A percentile compares a stretch with the other conserved stretches of the same genome.
phyloP scores from a whole-genome alignment of 108 stramenopile species.

The Stephanodiscus triporus region DNA sequence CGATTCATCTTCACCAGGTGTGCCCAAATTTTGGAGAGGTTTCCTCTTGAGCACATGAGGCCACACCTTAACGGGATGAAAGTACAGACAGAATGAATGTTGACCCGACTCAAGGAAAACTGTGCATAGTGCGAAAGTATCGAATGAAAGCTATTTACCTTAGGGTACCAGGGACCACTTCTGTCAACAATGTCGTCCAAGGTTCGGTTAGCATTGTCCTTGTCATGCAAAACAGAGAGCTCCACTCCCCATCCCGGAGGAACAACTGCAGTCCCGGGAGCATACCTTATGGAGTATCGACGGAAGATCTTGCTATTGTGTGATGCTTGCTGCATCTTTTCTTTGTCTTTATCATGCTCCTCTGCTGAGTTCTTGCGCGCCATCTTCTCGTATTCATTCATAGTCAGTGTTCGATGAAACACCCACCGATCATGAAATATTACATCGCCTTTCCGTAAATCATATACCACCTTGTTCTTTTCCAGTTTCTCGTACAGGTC shows the following conservation, averaged over 20 bases:
- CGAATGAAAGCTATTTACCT: not conserved
- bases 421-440: conserved; percentile 40
- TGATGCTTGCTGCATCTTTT: not conserved
- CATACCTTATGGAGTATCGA: conserved; percentile 49
- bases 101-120: not conserved
- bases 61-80: conserved; percentile 48
- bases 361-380: conserved; percentile 6
- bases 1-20: not conserved
- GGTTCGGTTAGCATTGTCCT: conserved; percentile 23
- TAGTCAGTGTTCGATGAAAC: conserved; percentile 34
- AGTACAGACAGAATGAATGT: not conserved
- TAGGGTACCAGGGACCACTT: conserved; percentile 20
- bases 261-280: conserved; percentile 29
- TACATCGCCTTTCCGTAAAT: conserved; percentile 31
- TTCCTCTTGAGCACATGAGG: conserved; percentile 41
- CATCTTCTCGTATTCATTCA: conserved; percentile 22
- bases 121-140: not conserved
- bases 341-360: not conserved
- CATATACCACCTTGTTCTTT: conserved; percentile 21
- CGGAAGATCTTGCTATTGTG: not conserved
- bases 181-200: conserved; percentile 30
- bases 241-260: conserved; percentile 24
- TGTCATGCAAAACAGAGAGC: conserved; percentile 19
- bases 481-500: conserved; percentile 24
- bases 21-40: not conserved